These are phyloP conservation scores for Chrysopogon serrulatus DNA, from an alignment of 176 grass and related monocot species.

Conservation along the genomic window DNA sequence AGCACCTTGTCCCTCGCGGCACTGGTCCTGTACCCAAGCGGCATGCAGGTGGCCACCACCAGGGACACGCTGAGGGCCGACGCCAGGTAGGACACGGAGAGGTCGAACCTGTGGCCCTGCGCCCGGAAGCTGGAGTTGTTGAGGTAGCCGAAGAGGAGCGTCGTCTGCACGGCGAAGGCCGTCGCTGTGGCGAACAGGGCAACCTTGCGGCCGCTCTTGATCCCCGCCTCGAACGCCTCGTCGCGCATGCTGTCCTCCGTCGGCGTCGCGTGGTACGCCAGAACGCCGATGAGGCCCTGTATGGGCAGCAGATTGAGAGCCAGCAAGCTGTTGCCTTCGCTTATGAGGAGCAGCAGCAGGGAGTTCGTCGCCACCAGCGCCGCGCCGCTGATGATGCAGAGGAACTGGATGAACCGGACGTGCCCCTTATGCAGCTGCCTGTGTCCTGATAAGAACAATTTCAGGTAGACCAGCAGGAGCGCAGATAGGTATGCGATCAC, in stretches of 20 bases:
- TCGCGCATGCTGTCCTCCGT: constrained; percentile 24
- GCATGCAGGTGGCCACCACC: constrained; percentile 36
- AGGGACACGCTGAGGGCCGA: constrained; percentile 30
- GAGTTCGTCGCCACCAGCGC: constrained; percentile 24
- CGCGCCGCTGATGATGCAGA: constrained; percentile 21
- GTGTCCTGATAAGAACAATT: constrained; percentile 25
- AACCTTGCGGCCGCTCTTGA: constrained; percentile 25
- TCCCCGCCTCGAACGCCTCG: constrained; percentile 19
- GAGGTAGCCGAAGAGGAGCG: constrained; percentile 9
- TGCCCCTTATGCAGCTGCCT: neutral
- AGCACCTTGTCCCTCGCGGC: constrained; percentile 9
- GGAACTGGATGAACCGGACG: constrained; percentile 14
- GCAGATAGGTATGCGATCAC: neutral
- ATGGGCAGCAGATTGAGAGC: constrained; percentile 25
- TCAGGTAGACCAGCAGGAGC: constrained; percentile 25
- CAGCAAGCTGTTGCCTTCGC: constrained; percentile 3
- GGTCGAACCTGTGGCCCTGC: constrained; percentile 12
- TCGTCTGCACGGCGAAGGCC: constrained; percentile 24
- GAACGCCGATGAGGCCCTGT: constrained; percentile 11
- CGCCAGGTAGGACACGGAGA: constrained; percentile 25
- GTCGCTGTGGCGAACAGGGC: constrained; percentile 20
- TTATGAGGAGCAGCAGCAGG: constrained; percentile 28
- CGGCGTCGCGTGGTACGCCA: constrained; percentile 27
- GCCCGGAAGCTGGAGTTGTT: constrained; percentile 9
- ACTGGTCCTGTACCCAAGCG: constrained; percentile 6